Base-by-base conservation (phyloP, 2,329 filamentous ascomycete genomes). In the Podosphaera xanthii region DNA sequence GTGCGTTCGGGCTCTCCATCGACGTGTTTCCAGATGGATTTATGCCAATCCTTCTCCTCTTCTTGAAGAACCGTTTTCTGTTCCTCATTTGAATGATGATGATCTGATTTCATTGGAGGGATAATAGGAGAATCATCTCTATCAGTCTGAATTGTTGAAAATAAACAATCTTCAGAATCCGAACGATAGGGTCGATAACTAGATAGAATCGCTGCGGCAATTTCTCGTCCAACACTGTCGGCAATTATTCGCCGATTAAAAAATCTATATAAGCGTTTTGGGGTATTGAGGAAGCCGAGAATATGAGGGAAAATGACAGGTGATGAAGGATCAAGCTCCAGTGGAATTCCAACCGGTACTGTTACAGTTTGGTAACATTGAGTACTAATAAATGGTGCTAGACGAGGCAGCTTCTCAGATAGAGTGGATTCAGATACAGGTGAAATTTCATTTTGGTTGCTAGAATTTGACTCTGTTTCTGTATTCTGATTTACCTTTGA, bases 271-370 rank as follows among this genome's bases (percentile, higher is more conserved):
- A 97, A 76, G 61, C 92, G 84, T 63, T 83, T 85, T 0, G 89
- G 86, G 2, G 91, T 96, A 73, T 92, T 91, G 62, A 86, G 74
- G 75, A 98, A 94, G 61, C 92, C 92, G 36, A 98, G 83, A 60
- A 96, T 79, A 70, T 97, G 91, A 0, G 91, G 91, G 70, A 94
- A 86, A 49, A 80, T 75, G 61, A 98, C 77, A 12, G 85, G 77
- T 33, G 78, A 75, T 4, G 84, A 82, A 50, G 88, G 88, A 44
- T 83, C 79, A 67, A 98, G 81, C 61, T 83, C 79, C 62, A 75
- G 68, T 2, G 91, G 91, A 50, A 85, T 78, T 52, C 77, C 75
- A 36, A 76, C 69, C 0, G 90, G 83, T 57, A 89, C 75, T 33
- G 72, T 67, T 48, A 85, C 80, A 44, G 79, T 74, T 6, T 79